Percentiles rank a stretch among this genome's conserved stretches.
These are phyloP conservation scores for Neurospora sp. DNA, from an alignment of 495 filamentous ascomycete species.

Conservation along the genomic window DNA sequence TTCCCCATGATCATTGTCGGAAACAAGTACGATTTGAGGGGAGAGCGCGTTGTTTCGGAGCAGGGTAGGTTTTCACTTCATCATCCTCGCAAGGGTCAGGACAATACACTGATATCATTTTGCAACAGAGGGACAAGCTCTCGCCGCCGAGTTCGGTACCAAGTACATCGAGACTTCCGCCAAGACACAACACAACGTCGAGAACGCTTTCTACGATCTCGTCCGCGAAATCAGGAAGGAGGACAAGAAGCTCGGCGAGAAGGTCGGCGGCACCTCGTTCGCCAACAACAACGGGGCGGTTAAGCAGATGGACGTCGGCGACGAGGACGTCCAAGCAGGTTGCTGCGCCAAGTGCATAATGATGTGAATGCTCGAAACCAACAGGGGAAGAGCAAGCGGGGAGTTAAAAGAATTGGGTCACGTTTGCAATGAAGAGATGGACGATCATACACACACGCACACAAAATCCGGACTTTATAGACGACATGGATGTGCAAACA, in stretches of 20 bases:
- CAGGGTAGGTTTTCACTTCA: slow-evolving; percentile 53
- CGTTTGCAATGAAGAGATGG: neutral
- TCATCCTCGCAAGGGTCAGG: neutral
- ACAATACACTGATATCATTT: slow-evolving; percentile 17
- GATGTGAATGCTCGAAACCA: slow-evolving; percentile 52
- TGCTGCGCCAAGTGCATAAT: slow-evolving; percentile 84
- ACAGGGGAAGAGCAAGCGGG: neutral
- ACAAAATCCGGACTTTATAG: neutral
- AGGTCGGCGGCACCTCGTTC: slow-evolving; percentile 54
- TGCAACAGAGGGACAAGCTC: slow-evolving; percentile 70
- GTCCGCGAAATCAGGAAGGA: slow-evolving; percentile 95
- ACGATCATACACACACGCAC: neutral
- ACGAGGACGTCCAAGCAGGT: slow-evolving; percentile 57
- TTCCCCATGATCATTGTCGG: slow-evolving; percentile 99
- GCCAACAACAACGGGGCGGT: slow-evolving; percentile 50
- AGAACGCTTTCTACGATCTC: slow-evolving; percentile 96
- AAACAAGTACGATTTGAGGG: slow-evolving; percentile 97
- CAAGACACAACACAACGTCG: slow-evolving; percentile 95
- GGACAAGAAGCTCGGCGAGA: slow-evolving; percentile 92
- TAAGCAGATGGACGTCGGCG: slow-evolving; percentile 69
- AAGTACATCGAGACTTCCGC: slow-evolving; percentile 99
- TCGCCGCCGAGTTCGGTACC: slow-evolving; percentile 82
- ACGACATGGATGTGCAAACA: slow-evolving; percentile 1
- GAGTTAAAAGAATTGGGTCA: neutral
- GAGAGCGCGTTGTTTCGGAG: slow-evolving; percentile 78